Evolutionary conservation across 257 asterid genomes (phyloP), one percentile per base, ranked within the genome.

Genomic region (Schizonepeta tenuifolia): DNA sequence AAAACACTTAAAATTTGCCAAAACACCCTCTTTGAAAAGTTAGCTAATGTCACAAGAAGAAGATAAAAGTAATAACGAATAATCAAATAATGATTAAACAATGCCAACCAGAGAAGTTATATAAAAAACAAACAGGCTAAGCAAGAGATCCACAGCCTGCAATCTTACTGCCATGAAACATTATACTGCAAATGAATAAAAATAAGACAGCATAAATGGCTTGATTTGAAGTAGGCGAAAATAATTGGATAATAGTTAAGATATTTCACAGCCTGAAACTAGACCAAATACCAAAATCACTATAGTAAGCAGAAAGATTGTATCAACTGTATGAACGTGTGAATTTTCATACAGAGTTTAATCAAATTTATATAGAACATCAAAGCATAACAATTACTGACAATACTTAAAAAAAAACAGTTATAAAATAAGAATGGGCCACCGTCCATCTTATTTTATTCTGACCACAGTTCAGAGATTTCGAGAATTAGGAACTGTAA

Each of bases 21-120:
- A 3, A 54, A 36, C 41, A 40, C 49, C 35, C 55, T 70, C 6
- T 61, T 21, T 51, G 31, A 20, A 46, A 26, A 70, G 18, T 70
- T 43, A 56, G 15, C 24, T 41, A 57, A 72, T 13, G 50, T 8
- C 49, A 49, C 57, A 36, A 44, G 71, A 63, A 12, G 65, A 21
- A 21, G 55, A 54, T 71, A 1, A 21, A 43, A 15, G 21, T 43
- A 14, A 43, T 4, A 10, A n/a, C 41, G 33, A 56, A 57, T n/a
- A 47, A 15, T 15, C 69, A 20, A 61, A 21, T 35, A 50, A 50
- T 54, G n/a, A 59, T 41, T 22, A 6, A 55, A 55, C 66, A 43
- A 72, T 60, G 47, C 62, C 36, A 67, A 60, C 24, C 6, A 62
- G 21, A 69, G 41, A 54, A 26, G 14, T 55, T 70, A 24, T 24